A percentile compares a stretch with the other conserved stretches of the same genome.
Conservation (phyloP, 1,284 basidiomycete genomes). For the Cryptococcus wingfieldii region DNA sequence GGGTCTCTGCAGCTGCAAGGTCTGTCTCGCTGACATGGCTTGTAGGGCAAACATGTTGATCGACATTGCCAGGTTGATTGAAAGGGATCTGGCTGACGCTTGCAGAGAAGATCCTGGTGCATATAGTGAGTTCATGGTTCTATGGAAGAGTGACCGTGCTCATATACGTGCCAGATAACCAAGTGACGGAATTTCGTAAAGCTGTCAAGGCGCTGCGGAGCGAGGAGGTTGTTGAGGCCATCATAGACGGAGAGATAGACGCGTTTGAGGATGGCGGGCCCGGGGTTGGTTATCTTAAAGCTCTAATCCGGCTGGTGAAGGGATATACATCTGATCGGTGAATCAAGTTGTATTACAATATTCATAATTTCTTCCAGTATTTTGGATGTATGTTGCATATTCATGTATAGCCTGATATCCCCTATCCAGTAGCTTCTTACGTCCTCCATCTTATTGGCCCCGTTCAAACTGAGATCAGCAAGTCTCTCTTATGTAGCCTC, state of each 20-base stretch:
- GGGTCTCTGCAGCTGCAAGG: not conserved
- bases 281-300: slow-evolving; percentile 5
- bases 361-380: too few relatives aligned
- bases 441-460: too few relatives aligned
- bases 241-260: slow-evolving; percentile 6
- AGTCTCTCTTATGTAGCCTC: too few relatives aligned
- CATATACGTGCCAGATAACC: not conserved
- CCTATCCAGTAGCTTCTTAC: too few relatives aligned
- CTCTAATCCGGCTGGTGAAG: slow-evolving; percentile 4
- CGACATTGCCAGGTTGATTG: slow-evolving; percentile 3
- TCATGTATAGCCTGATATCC: too few relatives aligned
- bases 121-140: slow-evolving; percentile 6
- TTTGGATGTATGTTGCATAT: too few relatives aligned
- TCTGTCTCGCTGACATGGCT: not conserved
- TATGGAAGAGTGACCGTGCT: not conserved
- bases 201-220: slow-evolving; percentile 11
- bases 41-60: slow-evolving; percentile 4
- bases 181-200: slow-evolving; percentile 8
- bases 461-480: too few relatives aligned
- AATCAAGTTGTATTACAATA: too few relatives aligned
- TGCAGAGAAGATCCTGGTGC: slow-evolving; percentile 10
- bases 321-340: not conserved
- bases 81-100: slow-evolving; percentile 12
- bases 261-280: slow-evolving; percentile 11
- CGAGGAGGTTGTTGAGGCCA: slow-evolving; percentile 7